phyloP scores from a whole-genome alignment of 2,329 filamentous ascomycete genomes.

The Colletotrichum tropicicola region DNA sequence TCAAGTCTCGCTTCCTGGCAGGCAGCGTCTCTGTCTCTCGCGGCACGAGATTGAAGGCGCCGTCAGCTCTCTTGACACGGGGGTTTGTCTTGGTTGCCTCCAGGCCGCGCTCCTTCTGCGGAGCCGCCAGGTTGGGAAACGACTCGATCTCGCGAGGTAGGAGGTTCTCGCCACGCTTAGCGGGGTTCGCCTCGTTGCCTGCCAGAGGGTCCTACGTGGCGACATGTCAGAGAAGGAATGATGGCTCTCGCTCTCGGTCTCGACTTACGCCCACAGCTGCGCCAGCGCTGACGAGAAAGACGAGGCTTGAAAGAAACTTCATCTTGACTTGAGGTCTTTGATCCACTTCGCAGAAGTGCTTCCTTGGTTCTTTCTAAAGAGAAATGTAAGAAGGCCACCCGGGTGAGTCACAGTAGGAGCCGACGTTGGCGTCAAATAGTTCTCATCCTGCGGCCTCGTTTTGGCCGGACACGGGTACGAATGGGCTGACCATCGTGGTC shows the following conservation, averaged over 20 bases:
- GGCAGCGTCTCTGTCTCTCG: neutral
- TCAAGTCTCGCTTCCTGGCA: neutral
- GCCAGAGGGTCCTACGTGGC: neutral
- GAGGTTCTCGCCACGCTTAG: neutral
- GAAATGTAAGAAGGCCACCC: too few species aligned
- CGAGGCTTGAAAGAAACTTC: neutral
- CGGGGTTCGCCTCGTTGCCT: neutral
- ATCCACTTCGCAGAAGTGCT: neutral
- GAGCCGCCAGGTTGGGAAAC: too few species aligned
- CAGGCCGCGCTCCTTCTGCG: neutral
- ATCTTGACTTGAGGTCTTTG: neutral
- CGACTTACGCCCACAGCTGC: neutral
- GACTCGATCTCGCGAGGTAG: too few species aligned
- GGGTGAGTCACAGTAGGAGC: too few species aligned
- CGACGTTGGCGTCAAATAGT: too few species aligned
- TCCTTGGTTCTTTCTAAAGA: too few species aligned
- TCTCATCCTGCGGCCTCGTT: too few species aligned
- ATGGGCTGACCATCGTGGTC: too few species aligned
- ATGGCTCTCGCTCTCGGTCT: too few species aligned
- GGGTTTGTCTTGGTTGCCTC: conserved; percentile 6
- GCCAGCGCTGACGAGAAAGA: neutral
- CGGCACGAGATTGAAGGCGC: neutral
- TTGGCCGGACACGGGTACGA: too few species aligned
- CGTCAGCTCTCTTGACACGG: neutral
- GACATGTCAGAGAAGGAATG: neutral